Evolutionary conservation across 2,329 filamentous ascomycete genomes (phyloP), one percentile per base, ranked within the genome.

Genomic region (Exophiala spinifera): DNA sequence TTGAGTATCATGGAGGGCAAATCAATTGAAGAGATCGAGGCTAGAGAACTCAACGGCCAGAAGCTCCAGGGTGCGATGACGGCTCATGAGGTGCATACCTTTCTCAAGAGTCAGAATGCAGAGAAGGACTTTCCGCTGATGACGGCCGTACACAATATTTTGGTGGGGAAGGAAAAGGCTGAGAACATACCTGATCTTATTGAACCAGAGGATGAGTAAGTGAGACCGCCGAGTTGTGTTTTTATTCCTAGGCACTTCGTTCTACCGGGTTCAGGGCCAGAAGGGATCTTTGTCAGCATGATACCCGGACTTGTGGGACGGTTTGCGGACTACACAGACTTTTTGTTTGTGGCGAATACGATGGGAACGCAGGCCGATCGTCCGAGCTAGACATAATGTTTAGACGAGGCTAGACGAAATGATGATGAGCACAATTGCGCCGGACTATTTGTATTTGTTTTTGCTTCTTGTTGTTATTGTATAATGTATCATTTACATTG

Each of bases 11-110:
- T 91, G 76, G 84, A 87, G 67, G 86, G 87, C 25, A 79, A 92
- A 63, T 80, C 83, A 7, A 89, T 99, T 36, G 84, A 87, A 63
- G 90, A 97, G 72, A 86, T 99, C 40, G 94, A 99, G 78, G 81
- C 83, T 67, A 82, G 85, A 55, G 91, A 96, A 70, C 80, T 99
- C 59, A 97, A 99, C 69, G 94, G 94, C 13, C 94, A 99, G 79
- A 96, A 95, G 77, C 78, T 99, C 55, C 94, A 99, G 76, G 94
- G 94, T 34, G 97, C 91, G 0, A 86, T 86, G 64, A 99, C 94
- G 2, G 91, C 94, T 7, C 83, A 86, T 60, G 94, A 99, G 71
- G 91, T 99, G 39, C 89, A 95, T 75, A 84, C 80, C 46, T 97
- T 97, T 73, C 74, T 99, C 67, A 89, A 87, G 76, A 83, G 83